These are phyloP conservation scores for Emydomyces testavorans DNA, from an alignment of 2,329 filamentous ascomycete genomes.

Conservation along the genomic window DNA sequence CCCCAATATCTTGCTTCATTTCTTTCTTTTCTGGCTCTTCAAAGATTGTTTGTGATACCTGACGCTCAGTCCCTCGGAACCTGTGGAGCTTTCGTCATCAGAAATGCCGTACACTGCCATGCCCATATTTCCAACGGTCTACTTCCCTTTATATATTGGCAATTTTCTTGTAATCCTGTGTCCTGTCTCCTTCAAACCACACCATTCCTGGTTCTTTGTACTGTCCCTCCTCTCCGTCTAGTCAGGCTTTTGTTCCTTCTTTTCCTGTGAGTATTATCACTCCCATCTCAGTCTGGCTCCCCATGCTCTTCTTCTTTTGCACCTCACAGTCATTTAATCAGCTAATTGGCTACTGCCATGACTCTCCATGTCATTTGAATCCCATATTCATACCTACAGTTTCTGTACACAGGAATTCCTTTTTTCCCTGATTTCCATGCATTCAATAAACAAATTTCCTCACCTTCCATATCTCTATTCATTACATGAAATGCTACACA, in stretches of 20 bases:
- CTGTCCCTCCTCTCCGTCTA: neutral
- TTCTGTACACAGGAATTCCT: neutral
- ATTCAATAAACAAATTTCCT: neutral
- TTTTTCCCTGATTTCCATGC: neutral
- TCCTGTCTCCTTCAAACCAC: constrained; percentile 5
- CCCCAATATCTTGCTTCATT: neutral
- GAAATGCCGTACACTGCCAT: neutral
- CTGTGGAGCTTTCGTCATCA: neutral
- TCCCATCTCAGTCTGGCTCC: constrained; percentile 9
- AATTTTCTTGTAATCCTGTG: constrained; percentile 2
- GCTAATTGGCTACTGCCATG: constrained; percentile 2
- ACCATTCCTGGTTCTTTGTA: constrained; percentile 5
- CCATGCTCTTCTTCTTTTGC: constrained; percentile 9
- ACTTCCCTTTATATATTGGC: constrained; percentile 4
- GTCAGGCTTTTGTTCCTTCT: constrained; percentile 1
- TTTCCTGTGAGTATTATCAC: constrained; percentile 12
- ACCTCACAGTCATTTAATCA: constrained; percentile 9
- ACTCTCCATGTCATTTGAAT: too few species aligned
- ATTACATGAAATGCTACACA: neutral
- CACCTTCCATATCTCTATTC: neutral
- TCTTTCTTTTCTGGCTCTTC: neutral
- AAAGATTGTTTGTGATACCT: constrained; percentile 4
- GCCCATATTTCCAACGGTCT: neutral
- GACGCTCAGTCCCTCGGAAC: neutral
- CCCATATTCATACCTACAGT: too few species aligned